Conservation (phyloP, 257 asterid genomes). For the Euphrasia confusa region DNA sequence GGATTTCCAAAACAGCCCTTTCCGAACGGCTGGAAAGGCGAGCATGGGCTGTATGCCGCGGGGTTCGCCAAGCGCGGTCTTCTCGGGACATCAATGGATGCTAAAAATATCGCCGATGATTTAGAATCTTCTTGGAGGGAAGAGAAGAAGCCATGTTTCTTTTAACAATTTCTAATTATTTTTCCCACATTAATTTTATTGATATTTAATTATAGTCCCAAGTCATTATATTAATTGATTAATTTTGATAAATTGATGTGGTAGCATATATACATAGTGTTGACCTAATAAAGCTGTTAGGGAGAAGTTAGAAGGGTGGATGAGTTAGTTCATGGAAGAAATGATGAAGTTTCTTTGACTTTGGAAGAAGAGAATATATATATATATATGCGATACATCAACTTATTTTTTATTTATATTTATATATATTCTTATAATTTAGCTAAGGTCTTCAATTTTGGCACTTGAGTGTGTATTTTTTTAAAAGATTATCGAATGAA, state of each 20-base stretch:
- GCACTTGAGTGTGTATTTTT: no score
- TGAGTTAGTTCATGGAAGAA: no score
- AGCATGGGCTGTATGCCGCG: constrained; percentile 71
- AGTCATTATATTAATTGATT: neutral
- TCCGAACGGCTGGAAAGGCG: constrained; percentile 95
- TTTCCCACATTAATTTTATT: constrained; percentile 8
- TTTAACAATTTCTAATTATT: constrained; percentile 18
- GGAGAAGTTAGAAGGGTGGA: no score
- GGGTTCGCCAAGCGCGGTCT: constrained; percentile 95
- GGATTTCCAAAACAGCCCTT: constrained; percentile 77
- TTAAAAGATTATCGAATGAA: no score
- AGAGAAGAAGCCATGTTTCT: constrained; percentile 23
- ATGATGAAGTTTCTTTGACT: no score
- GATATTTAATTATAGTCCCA: neutral
- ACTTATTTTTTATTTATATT: no score
- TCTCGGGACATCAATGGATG: constrained; percentile 85
- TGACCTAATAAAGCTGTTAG: neutral
- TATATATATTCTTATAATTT: no score
- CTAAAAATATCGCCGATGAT: constrained; percentile 69
- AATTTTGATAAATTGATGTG: neutral
- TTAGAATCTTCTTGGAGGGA: constrained; percentile 37
- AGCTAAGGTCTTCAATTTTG: no score
- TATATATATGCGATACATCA: no score
- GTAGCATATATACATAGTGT: neutral
- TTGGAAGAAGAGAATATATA: no score